Percentiles rank a stretch among this genome's conserved stretches.
Conservation (phyloP, 768 basidiomycete species). For the Rhizopogon salebrosus region DNA sequence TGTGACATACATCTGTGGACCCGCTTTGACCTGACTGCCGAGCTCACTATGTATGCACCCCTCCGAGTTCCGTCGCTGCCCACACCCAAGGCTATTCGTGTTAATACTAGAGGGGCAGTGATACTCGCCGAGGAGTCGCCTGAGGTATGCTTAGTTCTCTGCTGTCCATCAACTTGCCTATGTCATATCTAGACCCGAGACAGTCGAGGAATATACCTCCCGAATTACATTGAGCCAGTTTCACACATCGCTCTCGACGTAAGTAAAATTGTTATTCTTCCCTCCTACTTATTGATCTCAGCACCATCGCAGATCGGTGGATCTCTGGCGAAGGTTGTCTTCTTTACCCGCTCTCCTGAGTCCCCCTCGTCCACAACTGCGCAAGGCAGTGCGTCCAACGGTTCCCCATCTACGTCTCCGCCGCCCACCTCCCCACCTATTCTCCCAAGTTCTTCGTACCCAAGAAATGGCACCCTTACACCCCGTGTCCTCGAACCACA, state of each 20-base stretch:
- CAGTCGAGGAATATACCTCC: constrained; percentile 94
- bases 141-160: constrained; percentile 52
- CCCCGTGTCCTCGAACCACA: constrained; percentile 67
- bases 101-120: constrained; percentile 90
- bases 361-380: constrained; percentile 68
- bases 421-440: constrained; percentile 20
- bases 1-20: background rate
- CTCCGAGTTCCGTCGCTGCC: constrained; percentile 66
- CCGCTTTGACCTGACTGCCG: background rate
- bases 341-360: constrained; percentile 92
- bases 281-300: constrained; percentile 1
- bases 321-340: constrained; percentile 95
- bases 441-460: constrained; percentile 24
- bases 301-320: constrained; percentile 74
- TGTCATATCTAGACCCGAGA: constrained; percentile 66
- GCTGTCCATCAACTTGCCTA: constrained; percentile 6
- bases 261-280: constrained; percentile 31
- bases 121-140: constrained; percentile 93
- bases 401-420: constrained; percentile 27
- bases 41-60: constrained; percentile 9
- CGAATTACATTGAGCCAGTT: constrained; percentile 95
- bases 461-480: constrained; percentile 72
- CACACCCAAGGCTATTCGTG: constrained; percentile 81
- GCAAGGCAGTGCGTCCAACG: constrained; percentile 45
- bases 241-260: constrained; percentile 98